Conservation (phyloP, 1,139 yeast genomes). For the Fermentozyma sake region DNA sequence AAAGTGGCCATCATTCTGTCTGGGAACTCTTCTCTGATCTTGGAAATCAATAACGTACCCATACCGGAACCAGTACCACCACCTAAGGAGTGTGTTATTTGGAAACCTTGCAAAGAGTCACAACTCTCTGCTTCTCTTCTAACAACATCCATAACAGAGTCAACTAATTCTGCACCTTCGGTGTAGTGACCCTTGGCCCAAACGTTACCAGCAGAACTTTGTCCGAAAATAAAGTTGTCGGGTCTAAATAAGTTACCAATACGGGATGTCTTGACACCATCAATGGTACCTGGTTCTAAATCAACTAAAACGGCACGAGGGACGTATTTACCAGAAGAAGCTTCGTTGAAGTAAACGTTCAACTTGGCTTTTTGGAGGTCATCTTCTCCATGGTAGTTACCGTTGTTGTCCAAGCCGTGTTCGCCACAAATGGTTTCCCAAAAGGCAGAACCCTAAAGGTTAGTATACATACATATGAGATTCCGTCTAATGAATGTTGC, state of each 20-base stretch:
- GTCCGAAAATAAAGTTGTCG: conserved; percentile 84
- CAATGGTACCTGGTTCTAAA: conserved; percentile 91
- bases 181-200: conserved; percentile 98
- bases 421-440: conserved; percentile 98
- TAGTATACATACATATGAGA: too few species aligned
- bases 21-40: conserved; percentile 35
- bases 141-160: conserved; percentile 80
- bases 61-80: conserved; percentile 98
- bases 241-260: conserved; percentile 87
- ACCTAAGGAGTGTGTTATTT: conserved; percentile 88
- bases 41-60: conserved; percentile 42
- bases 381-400: conserved; percentile 66
- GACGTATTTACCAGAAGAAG: conserved; percentile 80
- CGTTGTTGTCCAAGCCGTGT: conserved; percentile 87
- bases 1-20: conserved; percentile 96
- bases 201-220: conserved; percentile 89
- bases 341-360: conserved; percentile 51
- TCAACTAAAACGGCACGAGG: conserved; percentile 92
- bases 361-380: conserved; percentile 62
- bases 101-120: conserved; percentile 92
- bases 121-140: conserved; percentile 93
- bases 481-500: too few species aligned
- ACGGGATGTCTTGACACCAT: conserved; percentile 69
- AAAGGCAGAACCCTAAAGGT: conserved; percentile 80
- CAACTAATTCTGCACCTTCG: conserved; percentile 92